Evolutionary conservation across 768 basidiomycete genomes (phyloP).

Genomic region (Hortiboletus flavorubellus): DNA sequence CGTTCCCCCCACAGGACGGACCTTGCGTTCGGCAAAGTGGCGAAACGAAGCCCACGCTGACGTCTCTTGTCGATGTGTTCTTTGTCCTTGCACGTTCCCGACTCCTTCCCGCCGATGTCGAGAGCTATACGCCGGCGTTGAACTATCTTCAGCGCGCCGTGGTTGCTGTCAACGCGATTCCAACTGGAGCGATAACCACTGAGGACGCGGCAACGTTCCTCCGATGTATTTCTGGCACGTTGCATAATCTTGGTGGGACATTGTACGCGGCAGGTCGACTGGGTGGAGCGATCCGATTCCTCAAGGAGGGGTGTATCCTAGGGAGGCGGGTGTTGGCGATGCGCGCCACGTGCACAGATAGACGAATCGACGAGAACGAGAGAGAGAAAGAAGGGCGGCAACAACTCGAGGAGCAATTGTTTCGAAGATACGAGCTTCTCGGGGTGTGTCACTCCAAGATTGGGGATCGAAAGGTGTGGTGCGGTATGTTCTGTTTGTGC

Average conservation of each 20-base stretch:
- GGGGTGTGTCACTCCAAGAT: slow-evolving; percentile 76
- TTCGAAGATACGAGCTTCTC: slow-evolving; percentile 76
- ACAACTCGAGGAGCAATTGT: slow-evolving; percentile 61
- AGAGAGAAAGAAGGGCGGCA: slow-evolving; percentile 44
- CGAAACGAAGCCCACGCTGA: slow-evolving; percentile 35
- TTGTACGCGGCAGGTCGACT: slow-evolving; percentile 63
- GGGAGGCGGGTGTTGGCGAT: slow-evolving; percentile 46
- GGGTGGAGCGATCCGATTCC: slow-evolving; percentile 65
- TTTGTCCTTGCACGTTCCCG: slow-evolving; percentile 50
- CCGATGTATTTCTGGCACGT: slow-evolving; percentile 69
- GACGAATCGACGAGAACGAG: slow-evolving; percentile 24
- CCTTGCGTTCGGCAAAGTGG: neutral
- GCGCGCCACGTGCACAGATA: slow-evolving; percentile 2
- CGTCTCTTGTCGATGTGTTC: slow-evolving; percentile 50
- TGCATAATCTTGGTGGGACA: slow-evolving; percentile 65
- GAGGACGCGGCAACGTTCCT: slow-evolving; percentile 47
- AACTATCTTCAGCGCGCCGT: slow-evolving; percentile 45
- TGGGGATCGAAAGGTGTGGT: slow-evolving; percentile 67
- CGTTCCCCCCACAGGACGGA: slow-evolving; percentile 2
- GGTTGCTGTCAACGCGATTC: slow-evolving; percentile 18
- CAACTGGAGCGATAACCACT: slow-evolving; percentile 4
- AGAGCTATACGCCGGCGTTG: slow-evolving; percentile 46
- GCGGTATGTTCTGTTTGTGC: neutral
- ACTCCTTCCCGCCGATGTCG: slow-evolving; percentile 39
- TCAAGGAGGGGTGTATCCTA: slow-evolving; percentile 56